phyloP scores from a whole-genome alignment of 306 rosid species.

The Sesbania bispinosa region DNA sequence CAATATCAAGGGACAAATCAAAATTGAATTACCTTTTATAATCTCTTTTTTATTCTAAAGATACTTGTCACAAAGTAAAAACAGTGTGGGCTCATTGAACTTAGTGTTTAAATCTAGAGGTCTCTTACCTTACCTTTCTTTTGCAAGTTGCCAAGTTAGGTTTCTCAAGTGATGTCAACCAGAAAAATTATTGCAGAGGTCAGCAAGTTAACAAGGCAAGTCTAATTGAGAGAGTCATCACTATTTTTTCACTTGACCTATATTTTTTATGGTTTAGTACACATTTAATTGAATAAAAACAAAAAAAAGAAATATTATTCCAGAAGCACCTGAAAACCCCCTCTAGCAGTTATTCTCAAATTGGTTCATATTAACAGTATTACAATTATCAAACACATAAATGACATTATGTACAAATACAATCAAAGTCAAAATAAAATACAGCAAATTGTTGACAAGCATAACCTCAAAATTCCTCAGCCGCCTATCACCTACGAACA shows the following conservation, averaged over 20 bases:
- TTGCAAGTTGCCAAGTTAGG: neutral
- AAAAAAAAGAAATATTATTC: neutral
- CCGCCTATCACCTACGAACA: neutral
- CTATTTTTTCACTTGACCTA: neutral
- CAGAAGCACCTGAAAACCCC: neutral
- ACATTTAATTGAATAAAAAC: neutral
- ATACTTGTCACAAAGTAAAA: neutral
- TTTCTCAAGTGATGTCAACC: neutral
- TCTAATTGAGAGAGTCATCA: neutral
- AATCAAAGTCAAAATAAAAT: neutral
- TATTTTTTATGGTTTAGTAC: neutral
- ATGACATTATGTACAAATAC: neutral
- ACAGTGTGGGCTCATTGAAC: neutral
- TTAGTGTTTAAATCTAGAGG: neutral
- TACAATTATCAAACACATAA: neutral
- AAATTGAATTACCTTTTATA: neutral
- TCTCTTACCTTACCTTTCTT: neutral
- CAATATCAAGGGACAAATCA: slow-evolving; percentile 2
- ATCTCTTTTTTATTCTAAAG: neutral
- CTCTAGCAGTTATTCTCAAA: neutral
- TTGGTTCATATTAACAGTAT: neutral
- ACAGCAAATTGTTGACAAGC: neutral
- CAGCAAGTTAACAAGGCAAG: neutral
- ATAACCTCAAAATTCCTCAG: slow-evolving; percentile 7
- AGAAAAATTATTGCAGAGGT: neutral